Percentiles rank a stretch among this genome's conserved stretches.
Conservation (phyloP, 208 protist species). For the Leishmania aethiopica region DNA sequence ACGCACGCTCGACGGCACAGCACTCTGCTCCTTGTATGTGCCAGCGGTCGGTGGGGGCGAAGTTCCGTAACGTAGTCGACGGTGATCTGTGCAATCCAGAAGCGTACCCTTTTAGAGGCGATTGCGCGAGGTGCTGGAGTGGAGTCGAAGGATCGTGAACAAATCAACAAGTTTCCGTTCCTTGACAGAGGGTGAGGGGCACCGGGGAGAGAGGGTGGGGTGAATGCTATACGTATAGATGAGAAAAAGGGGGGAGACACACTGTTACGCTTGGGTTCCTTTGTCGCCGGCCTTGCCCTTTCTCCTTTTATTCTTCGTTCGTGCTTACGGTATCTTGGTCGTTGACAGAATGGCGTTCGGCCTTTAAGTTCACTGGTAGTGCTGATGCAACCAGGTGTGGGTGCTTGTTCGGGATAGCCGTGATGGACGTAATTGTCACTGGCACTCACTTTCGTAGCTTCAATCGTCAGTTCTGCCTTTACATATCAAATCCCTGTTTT, state of each 20-base stretch:
- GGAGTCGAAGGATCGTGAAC: not conserved
- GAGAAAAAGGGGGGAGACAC: not conserved
- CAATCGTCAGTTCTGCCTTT: not conserved
- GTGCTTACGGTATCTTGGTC: not conserved
- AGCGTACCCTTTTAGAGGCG: not conserved
- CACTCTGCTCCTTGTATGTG: not conserved
- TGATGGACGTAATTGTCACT: not conserved
- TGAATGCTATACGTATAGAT: conserved; percentile 4
- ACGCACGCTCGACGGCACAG: not conserved
- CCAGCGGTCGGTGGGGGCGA: not conserved
- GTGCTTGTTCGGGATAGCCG: not conserved
- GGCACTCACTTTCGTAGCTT: not conserved
- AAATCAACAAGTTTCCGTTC: not conserved
- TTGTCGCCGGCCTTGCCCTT: not conserved
- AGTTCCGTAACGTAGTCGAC: not conserved
- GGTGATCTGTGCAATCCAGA: not conserved
- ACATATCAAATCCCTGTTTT: not conserved
- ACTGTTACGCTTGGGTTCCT: not conserved
- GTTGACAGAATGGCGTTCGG: not conserved
- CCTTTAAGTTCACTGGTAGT: not conserved
- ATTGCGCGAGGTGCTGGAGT: not conserved
- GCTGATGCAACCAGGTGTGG: not conserved
- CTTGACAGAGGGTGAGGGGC: not conserved
- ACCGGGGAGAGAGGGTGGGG: not conserved
- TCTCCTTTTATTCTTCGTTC: not conserved